These are phyloP conservation scores for Geotrichum klebahnii DNA, from an alignment of 1,139 yeast species.

Conservation along the genomic window DNA sequence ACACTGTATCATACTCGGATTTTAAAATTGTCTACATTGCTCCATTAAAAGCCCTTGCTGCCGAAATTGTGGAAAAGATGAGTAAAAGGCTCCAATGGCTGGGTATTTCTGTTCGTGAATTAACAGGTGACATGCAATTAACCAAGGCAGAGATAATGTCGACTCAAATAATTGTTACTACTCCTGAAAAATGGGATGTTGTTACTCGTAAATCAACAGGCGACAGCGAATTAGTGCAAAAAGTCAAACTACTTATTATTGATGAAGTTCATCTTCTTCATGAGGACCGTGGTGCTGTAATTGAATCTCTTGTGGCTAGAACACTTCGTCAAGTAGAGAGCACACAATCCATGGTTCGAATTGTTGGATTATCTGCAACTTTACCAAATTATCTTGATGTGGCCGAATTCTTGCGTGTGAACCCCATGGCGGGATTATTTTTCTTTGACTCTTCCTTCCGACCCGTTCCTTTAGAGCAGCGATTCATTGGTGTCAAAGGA, in stretches of 20 bases:
- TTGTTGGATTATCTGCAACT: constrained; percentile 95
- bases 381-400: constrained; percentile 91
- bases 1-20: constrained; percentile 70
- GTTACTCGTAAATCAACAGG: constrained; percentile 87
- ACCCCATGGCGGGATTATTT: constrained; percentile 83
- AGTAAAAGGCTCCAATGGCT: constrained; percentile 74
- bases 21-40: constrained; percentile 94
- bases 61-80: constrained; percentile 92
- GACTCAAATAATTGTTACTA: constrained; percentile 90
- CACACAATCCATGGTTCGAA: constrained; percentile 88
- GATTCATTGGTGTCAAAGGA: constrained; percentile 80
- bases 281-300: constrained; percentile 97
- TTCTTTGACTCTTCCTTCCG: constrained; percentile 90
- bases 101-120: constrained; percentile 79
- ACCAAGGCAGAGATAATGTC: constrained; percentile 75
- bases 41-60: constrained; percentile 93
- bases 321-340: constrained; percentile 92
- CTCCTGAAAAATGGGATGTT: constrained; percentile 99
- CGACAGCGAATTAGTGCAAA: constrained; percentile 79
- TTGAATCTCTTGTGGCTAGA: constrained; percentile 92
- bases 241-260: constrained; percentile 78
- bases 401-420: constrained; percentile 91
- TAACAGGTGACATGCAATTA: constrained; percentile 96
- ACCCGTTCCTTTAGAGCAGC: constrained; percentile 91
- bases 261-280: constrained; percentile 96